Percentiles rank a stretch among this genome's conserved stretches.
Conservation (phyloP, 139 green algal genomes). For the Chlorella ohadii region DNA sequence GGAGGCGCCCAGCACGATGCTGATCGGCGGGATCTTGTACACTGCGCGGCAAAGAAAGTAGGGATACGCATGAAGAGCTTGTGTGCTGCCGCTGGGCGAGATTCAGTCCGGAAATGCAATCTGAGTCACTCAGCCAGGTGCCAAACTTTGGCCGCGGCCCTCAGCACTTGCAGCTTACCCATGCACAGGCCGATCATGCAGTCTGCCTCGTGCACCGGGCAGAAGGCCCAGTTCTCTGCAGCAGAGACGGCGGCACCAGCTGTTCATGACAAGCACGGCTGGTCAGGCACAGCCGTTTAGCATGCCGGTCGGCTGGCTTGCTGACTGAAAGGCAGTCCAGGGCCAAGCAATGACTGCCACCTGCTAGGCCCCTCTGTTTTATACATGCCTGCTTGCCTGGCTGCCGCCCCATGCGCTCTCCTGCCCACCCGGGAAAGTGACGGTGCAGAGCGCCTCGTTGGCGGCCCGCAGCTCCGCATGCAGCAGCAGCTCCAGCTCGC, state of each 20-base stretch:
- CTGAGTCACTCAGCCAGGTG: no score
- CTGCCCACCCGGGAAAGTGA: not conserved
- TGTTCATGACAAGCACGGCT: no score
- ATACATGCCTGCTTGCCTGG: no score
- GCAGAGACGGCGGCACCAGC: not conserved
- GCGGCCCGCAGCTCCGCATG: not conserved
- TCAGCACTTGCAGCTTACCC: not conserved
- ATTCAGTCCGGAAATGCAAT: no score
- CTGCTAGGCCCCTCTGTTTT: no score
- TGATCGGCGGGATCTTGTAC: slow-evolving; percentile 20
- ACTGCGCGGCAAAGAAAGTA: not conserved
- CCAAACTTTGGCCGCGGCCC: no score
- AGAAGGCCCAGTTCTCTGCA: not conserved
- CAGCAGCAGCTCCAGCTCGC: no score
- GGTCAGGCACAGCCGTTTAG: no score
- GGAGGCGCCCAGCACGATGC: slow-evolving; percentile 30
- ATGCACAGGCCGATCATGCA: not conserved
- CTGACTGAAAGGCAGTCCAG: not conserved
- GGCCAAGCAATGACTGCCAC: no score
- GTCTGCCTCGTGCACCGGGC: slow-evolving; percentile 1
- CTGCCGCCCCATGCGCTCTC: not conserved
- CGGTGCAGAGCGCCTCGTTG: not conserved
- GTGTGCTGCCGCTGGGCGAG: no score
- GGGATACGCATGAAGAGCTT: no score
- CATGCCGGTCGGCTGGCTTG: no score